Evolutionary conservation across 2,329 filamentous ascomycete genomes (phyloP).

Genomic region (Dendryphion nanum): DNA sequence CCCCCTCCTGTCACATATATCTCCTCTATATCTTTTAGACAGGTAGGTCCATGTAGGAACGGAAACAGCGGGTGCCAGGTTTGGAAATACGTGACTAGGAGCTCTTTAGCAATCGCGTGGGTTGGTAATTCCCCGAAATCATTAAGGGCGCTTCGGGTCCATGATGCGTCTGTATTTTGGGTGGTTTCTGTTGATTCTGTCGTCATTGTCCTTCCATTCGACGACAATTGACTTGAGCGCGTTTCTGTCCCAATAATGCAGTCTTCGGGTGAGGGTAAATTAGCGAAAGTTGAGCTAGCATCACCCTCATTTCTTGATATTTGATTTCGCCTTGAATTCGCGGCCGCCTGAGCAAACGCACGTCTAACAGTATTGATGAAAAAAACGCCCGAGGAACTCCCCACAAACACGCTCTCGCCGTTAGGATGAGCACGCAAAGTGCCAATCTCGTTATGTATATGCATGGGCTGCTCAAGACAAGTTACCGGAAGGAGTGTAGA

Average conservation of each 20-base stretch:
- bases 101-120: neutral
- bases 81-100: neutral
- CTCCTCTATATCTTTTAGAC: neutral
- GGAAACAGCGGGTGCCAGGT: neutral
- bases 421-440: neutral
- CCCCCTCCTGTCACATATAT: neutral
- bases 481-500: too few relatives aligned
- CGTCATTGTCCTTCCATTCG: too few relatives aligned
- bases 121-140: neutral
- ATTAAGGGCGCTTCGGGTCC: neutral
- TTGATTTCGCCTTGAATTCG: neutral
- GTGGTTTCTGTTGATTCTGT: too few relatives aligned
- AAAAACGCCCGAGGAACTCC: neutral
- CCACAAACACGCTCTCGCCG: neutral
- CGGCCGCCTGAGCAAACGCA: neutral
- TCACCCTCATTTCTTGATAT: too few relatives aligned
- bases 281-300: neutral
- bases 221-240: too few relatives aligned
- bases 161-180: too few relatives aligned
- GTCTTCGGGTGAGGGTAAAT: neutral
- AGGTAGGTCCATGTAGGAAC: neutral
- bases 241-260: neutral
- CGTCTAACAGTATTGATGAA: neutral
- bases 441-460: neutral
- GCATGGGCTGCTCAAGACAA: too few relatives aligned